A percentile compares a stretch with the other conserved stretches of the same genome.
These are phyloP conservation scores for Phytophthora cryptogea DNA, from an alignment of 352 stramenopile species.

Conservation along the genomic window DNA sequence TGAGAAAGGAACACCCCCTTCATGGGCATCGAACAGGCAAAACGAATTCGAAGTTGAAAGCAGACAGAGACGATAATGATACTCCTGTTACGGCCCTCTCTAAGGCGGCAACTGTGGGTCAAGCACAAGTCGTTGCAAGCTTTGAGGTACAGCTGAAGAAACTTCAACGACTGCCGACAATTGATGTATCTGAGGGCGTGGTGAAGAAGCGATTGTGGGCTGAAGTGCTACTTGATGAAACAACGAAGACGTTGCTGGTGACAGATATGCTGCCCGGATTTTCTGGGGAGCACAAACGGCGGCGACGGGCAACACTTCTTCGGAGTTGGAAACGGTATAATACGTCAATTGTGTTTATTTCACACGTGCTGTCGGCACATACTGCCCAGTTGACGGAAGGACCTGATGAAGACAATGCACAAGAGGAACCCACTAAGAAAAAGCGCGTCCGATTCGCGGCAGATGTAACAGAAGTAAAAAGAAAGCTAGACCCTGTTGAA, in stretches of 20 bases:
- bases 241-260: conserved; percentile 79
- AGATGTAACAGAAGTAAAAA: conserved; percentile 30
- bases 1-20: conserved; percentile 32
- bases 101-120: conserved; percentile 22
- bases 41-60: conserved; percentile 8
- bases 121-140: conserved; percentile 58
- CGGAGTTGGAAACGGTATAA: conserved; percentile 85
- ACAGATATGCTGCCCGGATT: conserved; percentile 80
- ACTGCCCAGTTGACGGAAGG: conserved; percentile 16
- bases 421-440: conserved; percentile 40
- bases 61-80: conserved; percentile 5
- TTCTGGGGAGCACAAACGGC: conserved; percentile 71
- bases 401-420: conserved; percentile 18
- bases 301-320: conserved; percentile 66
- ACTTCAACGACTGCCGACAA: conserved; percentile 76
- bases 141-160: conserved; percentile 86
- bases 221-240: conserved; percentile 78
- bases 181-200: conserved; percentile 73
- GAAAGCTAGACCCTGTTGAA: conserved; percentile 9
- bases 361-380: conserved; percentile 45
- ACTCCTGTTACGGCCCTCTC: conserved; percentile 26
- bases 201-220: conserved; percentile 71
- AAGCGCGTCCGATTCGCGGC: conserved; percentile 71
- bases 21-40: conserved; percentile 19
- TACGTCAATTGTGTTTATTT: conserved; percentile 68